Evolutionary conservation across 2,329 filamentous ascomycete species (phyloP), one percentile per base, ranked within the genome.

Genomic region (Hymenotorrendiella dingleyae): DNA sequence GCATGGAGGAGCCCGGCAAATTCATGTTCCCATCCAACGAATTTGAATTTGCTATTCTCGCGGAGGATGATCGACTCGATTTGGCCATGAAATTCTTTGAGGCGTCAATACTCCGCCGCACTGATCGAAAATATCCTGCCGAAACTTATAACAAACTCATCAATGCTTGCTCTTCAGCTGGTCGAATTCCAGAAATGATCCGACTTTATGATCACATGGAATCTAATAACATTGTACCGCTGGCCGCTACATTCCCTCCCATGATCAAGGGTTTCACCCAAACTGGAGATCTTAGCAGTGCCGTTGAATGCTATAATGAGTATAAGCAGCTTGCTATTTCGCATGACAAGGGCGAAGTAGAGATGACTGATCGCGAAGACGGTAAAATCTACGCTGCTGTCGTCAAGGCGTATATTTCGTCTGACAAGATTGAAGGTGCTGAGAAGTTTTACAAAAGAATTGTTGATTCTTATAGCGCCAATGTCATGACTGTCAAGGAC

Each of bases 211-310:
- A 86, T 52, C 88, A 97, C 63, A 94, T 97, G 89, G 88, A 95
- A 64, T 69, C 75, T 26, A 81, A 77, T 54, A 81, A 81, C 43
- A 77, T 87, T 17, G 75, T 78, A 12, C 87, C 91, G 0, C 81
- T 84, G 45, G 83, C 88, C 5, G 80, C 84, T 34, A 86, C 91
- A 40, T 97, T 95, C 66, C 85, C 89, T 1, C 77, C 83, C 14
- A 95, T 98, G 86, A 96, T 98, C 62, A 82, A 85, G n/a, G 89
- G 90, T 0, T 97, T 95, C 60, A 87, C 87, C 47, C 76, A 78
- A 30, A 77, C 76, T 9, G 86, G 89, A 37, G 89, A 97, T 61
- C 69, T 97, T 33, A 74, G 82, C 56, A 94, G 86, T 54, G 93
- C 90, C 16, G 86, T 97, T 6, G 89, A 95, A 62, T 89, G 88